These are phyloP conservation scores for Solanum phureja DNA, from an alignment of 257 asterid species.

Conservation along the genomic window DNA sequence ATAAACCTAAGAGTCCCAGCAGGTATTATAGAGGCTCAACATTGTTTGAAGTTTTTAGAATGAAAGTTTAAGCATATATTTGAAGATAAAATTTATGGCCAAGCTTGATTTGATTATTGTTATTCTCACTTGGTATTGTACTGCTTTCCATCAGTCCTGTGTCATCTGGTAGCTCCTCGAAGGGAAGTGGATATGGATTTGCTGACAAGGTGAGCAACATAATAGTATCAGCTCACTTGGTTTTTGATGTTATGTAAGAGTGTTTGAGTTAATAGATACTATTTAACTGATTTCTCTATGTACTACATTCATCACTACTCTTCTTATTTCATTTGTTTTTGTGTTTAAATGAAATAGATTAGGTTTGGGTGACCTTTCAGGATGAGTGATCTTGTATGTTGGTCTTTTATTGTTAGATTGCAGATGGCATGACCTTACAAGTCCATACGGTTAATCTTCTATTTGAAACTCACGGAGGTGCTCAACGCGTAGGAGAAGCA, in stretches of 20 bases:
- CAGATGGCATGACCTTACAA: constrained; percentile 95
- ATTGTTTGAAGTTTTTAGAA: background rate
- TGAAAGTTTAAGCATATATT: background rate
- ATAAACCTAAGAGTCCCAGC: constrained; percentile 25
- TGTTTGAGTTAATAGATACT: background rate
- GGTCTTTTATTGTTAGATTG: constrained; percentile 52
- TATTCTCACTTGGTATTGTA: constrained; percentile 1
- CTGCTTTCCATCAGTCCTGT: constrained; percentile 34
- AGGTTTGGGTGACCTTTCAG: background rate
- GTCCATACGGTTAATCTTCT: constrained; percentile 75
- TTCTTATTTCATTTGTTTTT: background rate
- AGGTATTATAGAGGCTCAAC: constrained; percentile 32
- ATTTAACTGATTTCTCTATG: background rate
- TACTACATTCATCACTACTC: background rate
- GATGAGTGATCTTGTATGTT: constrained; percentile 5
- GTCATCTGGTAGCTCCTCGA: constrained; percentile 39
- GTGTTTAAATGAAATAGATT: background rate
- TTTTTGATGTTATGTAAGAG: background rate
- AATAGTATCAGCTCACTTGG: constrained; percentile 1
- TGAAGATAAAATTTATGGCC: background rate
- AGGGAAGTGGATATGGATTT: constrained; percentile 81
- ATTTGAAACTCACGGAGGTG: constrained; percentile 94
- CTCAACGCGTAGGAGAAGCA: constrained; percentile 77
- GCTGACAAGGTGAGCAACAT: constrained; percentile 77
- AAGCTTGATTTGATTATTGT: background rate